Conservation (phyloP, 2,329 filamentous ascomycete genomes). For the Fusarium sp. region DNA sequence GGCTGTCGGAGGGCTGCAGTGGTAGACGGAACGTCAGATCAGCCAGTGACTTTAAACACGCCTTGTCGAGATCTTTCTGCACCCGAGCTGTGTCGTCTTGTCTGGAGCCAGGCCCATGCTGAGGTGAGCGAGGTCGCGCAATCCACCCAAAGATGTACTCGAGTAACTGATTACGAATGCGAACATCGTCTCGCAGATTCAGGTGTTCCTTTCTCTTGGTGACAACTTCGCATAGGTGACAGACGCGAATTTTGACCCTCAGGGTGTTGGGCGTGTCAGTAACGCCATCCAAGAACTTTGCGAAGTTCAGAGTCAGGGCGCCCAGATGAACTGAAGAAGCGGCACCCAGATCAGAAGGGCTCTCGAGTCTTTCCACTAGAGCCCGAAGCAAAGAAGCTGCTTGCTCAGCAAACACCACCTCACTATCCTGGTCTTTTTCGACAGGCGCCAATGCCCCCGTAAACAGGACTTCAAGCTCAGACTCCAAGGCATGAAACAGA, state of each 20-base stretch:
- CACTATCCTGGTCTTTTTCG: conserved; percentile 66
- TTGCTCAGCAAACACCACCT: conserved; percentile 75
- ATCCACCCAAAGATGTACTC: conserved; percentile 78
- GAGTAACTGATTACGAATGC: conserved; percentile 74
- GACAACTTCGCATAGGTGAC: conserved; percentile 73
- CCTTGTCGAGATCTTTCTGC: conserved; percentile 73
- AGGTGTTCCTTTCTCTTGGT: conserved; percentile 74
- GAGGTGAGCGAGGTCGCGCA: conserved; percentile 66
- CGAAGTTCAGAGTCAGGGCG: conserved; percentile 71
- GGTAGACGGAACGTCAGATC: conserved; percentile 74
- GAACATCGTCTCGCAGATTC: conserved; percentile 74
- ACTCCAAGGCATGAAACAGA: conserved; percentile 72
- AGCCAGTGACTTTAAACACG: conserved; percentile 72
- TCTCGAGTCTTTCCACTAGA: conserved; percentile 72
- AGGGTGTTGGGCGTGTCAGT: conserved; percentile 66
- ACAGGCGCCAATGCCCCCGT: conserved; percentile 64
- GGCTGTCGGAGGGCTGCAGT: conserved; percentile 72
- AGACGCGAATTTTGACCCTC: conserved; percentile 75
- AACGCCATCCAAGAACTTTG: conserved; percentile 71
- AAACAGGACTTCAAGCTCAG: conserved; percentile 72
- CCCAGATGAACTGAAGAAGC: conserved; percentile 73
- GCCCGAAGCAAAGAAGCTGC: conserved; percentile 71
- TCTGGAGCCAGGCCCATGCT: conserved; percentile 54
- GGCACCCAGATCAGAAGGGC: conserved; percentile 69
- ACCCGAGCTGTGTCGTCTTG: conserved; percentile 68